Percentiles rank a stretch among this genome's conserved stretches.
Conservation (phyloP, 176 grass and related monocot genomes). For the Avena sativa region DNA sequence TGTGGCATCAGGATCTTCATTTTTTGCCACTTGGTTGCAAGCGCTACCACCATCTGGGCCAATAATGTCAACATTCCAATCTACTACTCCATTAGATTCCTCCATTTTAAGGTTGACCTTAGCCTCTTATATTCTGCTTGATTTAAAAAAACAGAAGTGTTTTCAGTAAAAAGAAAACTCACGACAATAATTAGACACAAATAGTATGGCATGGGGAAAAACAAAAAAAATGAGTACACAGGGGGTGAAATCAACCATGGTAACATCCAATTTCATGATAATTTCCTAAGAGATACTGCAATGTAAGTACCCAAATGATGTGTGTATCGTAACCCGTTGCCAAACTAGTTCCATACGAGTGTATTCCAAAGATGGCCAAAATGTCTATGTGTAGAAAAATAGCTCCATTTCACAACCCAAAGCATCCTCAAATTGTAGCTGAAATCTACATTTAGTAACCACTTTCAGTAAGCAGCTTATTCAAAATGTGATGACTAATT, state of each 20-base stretch:
- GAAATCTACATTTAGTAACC: slow-evolving; percentile 10
- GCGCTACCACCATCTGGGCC: slow-evolving; percentile 16
- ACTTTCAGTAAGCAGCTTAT: neutral
- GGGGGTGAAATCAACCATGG: neutral
- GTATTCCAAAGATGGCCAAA: neutral
- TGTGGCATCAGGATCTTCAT: slow-evolving; percentile 69
- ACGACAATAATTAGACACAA: neutral
- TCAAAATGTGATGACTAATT: neutral
- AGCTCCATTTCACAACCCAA: neutral
- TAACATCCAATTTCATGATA: neutral
- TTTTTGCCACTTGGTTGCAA: slow-evolving; percentile 41
- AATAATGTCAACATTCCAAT: slow-evolving; percentile 56
- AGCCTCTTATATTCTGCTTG: slow-evolving; percentile 12
- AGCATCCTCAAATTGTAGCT: neutral
- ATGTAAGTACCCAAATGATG: neutral
- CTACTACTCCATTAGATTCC: slow-evolving; percentile 33
- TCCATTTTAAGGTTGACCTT: slow-evolving; percentile 39
- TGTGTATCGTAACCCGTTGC: neutral
- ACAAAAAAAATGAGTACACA: neutral
- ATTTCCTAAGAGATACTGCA: neutral
- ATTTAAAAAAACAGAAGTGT: slow-evolving; percentile 6
- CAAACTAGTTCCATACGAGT: neutral
- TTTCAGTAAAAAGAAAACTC: neutral
- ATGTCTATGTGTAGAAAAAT: slow-evolving; percentile 5
- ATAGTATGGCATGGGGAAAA: neutral